These are phyloP conservation scores for Aspergillus hortae DNA, from an alignment of 2,329 filamentous ascomycete genomes.

Conservation along the genomic window DNA sequence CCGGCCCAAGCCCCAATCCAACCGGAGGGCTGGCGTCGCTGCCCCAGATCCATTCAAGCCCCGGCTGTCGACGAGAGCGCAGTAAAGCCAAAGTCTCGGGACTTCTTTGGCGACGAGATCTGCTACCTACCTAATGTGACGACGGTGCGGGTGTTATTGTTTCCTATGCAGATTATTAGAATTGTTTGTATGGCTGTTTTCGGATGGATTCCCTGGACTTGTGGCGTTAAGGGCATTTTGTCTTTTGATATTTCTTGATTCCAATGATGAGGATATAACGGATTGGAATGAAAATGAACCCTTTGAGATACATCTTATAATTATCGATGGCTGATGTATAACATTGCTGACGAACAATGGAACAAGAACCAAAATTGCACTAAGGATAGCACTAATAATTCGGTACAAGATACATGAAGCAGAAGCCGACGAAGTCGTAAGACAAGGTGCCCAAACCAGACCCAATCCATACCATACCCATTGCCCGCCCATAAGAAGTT, in stretches of 20 bases:
- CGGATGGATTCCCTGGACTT: not conserved
- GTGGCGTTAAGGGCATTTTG: not conserved
- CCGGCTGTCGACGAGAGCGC: constrained; percentile 11
- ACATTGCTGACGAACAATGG: too few relatives aligned
- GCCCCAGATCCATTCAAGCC: constrained; percentile 24
- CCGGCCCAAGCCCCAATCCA: constrained; percentile 38
- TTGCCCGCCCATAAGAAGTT: too few relatives aligned
- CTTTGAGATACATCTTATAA: too few relatives aligned
- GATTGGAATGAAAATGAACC: not conserved
- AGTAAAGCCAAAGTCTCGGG: not conserved
- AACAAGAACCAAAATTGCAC: too few relatives aligned
- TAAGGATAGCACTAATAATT: too few relatives aligned
- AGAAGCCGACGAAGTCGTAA: too few relatives aligned
- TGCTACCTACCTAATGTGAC: not conserved
- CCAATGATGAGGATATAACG: not conserved
- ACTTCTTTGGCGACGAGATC: not conserved
- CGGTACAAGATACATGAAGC: too few relatives aligned
- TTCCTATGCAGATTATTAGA: not conserved
- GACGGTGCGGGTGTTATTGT: not conserved
- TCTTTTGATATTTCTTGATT: not conserved
- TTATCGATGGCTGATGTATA: too few relatives aligned
- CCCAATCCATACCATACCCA: too few relatives aligned
- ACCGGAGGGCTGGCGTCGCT: constrained; percentile 35
- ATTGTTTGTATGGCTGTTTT: not conserved
- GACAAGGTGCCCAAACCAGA: too few relatives aligned